A percentile compares a stretch with the other conserved stretches of the same genome.
These are phyloP conservation scores for Syncephalastrum monosporum DNA, from an alignment of 371 early-diverging fungal genomes.

Conservation along the genomic window DNA sequence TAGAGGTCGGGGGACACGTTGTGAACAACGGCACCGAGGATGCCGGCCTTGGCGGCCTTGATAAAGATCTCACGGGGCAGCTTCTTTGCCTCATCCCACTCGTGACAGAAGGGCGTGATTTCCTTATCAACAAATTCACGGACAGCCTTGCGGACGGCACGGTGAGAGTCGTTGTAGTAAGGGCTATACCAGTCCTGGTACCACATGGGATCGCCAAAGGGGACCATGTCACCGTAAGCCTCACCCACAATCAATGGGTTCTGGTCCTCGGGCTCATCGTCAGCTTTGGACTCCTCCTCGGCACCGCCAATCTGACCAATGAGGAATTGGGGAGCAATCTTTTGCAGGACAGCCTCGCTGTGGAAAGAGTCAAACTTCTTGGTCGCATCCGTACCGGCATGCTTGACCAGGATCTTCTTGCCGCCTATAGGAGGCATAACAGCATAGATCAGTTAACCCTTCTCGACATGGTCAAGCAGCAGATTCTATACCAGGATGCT, in stretches of 20 bases:
- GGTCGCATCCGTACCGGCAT: constrained; percentile 83
- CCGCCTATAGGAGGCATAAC: constrained; percentile 15
- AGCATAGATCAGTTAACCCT: neutral
- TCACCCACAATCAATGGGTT: constrained; percentile 16
- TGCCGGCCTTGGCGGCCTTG: constrained; percentile 71
- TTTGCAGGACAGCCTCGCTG: constrained; percentile 55
- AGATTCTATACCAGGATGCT: constrained; percentile 53
- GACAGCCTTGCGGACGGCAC: constrained; percentile 59
- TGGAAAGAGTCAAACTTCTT: constrained; percentile 89
- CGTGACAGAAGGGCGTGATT: constrained; percentile 75
- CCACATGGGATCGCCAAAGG: constrained; percentile 84
- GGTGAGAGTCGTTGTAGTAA: constrained; percentile 77
- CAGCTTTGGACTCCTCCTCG: constrained; percentile 27
- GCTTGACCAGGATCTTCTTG: constrained; percentile 69
- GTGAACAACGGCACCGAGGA: constrained; percentile 62
- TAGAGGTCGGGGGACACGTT: constrained; percentile 22
- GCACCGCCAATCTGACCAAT: constrained; percentile 60
- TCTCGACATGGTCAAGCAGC: neutral
- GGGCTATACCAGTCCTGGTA: constrained; percentile 72
- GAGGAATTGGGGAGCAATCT: constrained; percentile 51
- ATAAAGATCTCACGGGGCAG: constrained; percentile 66
- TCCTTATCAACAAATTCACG: constrained; percentile 77
- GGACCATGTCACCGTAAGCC: constrained; percentile 71
- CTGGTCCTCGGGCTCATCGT: constrained; percentile 14
- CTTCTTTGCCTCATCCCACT: constrained; percentile 84